These are phyloP conservation scores for Cryptococcus amylolentus DNA, from an alignment of 1,284 basidiomycete genomes.

Conservation along the genomic window DNA sequence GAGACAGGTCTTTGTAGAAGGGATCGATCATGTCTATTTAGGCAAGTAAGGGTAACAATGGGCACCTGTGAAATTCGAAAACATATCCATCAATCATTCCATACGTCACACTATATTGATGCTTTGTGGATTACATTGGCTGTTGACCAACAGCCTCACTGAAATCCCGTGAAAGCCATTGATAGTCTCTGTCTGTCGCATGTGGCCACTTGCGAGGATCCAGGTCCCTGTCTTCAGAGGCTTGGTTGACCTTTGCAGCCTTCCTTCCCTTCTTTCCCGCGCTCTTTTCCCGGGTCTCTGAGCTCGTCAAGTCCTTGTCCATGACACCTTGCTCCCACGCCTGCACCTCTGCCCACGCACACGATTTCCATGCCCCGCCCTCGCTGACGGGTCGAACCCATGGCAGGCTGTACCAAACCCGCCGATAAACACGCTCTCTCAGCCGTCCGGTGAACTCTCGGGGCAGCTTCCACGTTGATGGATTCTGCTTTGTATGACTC, in stretches of 20 bases:
- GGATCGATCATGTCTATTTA: too few species aligned
- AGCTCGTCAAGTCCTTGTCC: neutral
- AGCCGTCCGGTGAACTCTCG: constrained; percentile 19
- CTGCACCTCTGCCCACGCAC: constrained; percentile 14
- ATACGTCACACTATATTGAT: too few species aligned
- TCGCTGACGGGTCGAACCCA: constrained; percentile 21
- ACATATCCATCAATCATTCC: too few species aligned
- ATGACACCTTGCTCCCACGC: constrained; percentile 5
- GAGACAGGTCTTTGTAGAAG: too few species aligned
- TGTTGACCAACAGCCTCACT: too few species aligned
- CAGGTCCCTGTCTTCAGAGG: neutral
- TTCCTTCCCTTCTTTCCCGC: neutral
- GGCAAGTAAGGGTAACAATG: too few species aligned
- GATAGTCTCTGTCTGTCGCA: neutral
- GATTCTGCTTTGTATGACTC: constrained; percentile 25
- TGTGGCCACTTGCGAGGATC: neutral
- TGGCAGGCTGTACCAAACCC: constrained; percentile 27
- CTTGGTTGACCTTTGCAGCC: neutral
- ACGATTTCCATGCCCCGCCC: constrained; percentile 13
- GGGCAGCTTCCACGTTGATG: constrained; percentile 27
- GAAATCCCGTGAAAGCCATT: neutral
- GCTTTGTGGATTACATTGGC: too few species aligned
- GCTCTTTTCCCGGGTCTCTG: neutral
- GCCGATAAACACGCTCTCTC: constrained; percentile 23
- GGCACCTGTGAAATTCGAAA: too few species aligned